Conservation (phyloP, 2,329 filamentous ascomycete genomes). For the Parastagonospora avenae region DNA sequence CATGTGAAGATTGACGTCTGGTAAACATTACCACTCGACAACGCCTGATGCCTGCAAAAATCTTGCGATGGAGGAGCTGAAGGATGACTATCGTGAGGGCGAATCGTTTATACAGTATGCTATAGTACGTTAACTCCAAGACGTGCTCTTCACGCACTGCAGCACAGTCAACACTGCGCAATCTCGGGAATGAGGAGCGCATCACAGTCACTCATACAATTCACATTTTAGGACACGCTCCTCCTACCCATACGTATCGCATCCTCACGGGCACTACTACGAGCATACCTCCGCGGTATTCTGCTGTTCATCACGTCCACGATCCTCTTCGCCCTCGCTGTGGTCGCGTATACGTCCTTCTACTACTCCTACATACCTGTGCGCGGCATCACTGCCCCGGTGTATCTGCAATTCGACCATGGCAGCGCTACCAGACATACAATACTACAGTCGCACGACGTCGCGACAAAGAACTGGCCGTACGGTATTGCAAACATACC, state of each 20-base stretch:
- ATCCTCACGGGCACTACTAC: constrained; percentile 65
- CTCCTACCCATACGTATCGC: constrained; percentile 60
- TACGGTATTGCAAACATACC: constrained; percentile 58
- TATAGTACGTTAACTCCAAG: constrained; percentile 21
- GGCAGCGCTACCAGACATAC: constrained; percentile 12
- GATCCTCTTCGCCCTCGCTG: constrained; percentile 62
- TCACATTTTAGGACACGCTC: constrained; percentile 54
- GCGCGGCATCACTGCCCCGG: constrained; percentile 64
- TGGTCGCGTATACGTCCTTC: constrained; percentile 68
- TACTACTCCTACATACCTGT: constrained; percentile 72
- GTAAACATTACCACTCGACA: constrained; percentile 9
- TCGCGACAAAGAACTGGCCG: constrained; percentile 43
- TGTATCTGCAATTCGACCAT: constrained; percentile 69
- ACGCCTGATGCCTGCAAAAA: constrained; percentile 1
- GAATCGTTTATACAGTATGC: constrained; percentile 19
- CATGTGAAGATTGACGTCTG: constrained; percentile 31
- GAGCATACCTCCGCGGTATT: constrained; percentile 66
- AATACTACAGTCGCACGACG: not conserved
- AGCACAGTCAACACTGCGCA: not conserved
- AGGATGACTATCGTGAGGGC: constrained; percentile 22
- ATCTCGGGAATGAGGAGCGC: no score
- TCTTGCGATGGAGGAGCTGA: constrained; percentile 26
- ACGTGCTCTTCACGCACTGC: not conserved
- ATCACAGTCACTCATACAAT: not conserved
- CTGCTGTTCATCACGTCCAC: constrained; percentile 60